phyloP scores from a whole-genome alignment of 2,329 filamentous ascomycete genomes.

The Periconia sp. region DNA sequence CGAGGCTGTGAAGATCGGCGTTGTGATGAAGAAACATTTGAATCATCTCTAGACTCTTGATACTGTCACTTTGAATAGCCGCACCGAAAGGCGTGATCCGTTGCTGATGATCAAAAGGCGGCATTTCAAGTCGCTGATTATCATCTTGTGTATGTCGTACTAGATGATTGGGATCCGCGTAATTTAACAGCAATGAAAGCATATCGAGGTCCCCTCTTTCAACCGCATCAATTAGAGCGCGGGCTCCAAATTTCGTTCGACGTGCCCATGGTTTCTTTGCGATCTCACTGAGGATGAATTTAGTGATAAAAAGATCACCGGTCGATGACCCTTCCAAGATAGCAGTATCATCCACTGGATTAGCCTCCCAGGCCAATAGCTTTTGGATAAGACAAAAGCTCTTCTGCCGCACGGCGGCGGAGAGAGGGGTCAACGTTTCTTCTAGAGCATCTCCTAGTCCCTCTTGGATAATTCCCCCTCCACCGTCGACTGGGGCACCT shows the following conservation, averaged over 20 bases:
- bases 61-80: background rate
- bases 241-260: background rate
- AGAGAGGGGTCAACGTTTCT: background rate
- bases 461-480: too few relatives aligned
- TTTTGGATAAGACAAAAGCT: background rate
- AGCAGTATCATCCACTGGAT: background rate
- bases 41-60: background rate
- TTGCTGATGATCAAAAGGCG: too few relatives aligned
- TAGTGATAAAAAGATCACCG: background rate
- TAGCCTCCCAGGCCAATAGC: background rate
- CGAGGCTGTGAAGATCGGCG: background rate
- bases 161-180: background rate
- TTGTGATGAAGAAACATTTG: background rate
- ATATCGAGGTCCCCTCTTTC: background rate
- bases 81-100: background rate
- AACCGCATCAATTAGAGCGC: background rate
- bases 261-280: background rate
- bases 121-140: too few relatives aligned
- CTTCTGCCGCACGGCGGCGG: background rate
- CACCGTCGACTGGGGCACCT: too few relatives aligned
- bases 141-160: too few relatives aligned
- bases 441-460: too few relatives aligned
- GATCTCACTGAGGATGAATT: background rate
- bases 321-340: background rate
- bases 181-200: background rate